phyloP scores from a whole-genome alignment of 345 rosid species.

The Eucalyptus curtisii region DNA sequence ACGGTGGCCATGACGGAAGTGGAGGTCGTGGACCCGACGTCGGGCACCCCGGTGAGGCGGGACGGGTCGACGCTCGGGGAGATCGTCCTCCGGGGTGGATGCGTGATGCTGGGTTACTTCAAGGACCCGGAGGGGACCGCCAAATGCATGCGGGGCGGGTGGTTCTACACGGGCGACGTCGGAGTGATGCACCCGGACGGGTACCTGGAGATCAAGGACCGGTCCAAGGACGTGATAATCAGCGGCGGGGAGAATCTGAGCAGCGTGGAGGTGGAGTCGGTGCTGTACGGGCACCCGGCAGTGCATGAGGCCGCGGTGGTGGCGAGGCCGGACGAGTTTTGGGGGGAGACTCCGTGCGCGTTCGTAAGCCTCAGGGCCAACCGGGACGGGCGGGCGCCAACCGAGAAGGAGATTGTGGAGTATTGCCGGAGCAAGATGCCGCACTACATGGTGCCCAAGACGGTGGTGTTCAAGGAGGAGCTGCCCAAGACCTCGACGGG shows the following conservation, averaged over 20 bases:
- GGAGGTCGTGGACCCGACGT: conserved; percentile 40
- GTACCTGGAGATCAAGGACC: conserved; percentile 58
- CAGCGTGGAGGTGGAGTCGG: conserved; percentile 65
- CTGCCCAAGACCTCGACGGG: conserved; percentile 13
- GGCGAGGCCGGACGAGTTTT: conserved; percentile 61
- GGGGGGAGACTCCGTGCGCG: conserved; percentile 94
- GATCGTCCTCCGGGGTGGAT: conserved; percentile 53
- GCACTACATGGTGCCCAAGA: conserved; percentile 6
- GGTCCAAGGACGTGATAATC: conserved; percentile 70
- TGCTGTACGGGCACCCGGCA: conserved; percentile 52
- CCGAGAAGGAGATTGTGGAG: conserved; percentile 16
- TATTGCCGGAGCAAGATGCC: conserved; percentile 5
- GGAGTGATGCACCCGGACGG: conserved; percentile 67
- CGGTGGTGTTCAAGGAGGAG: conserved; percentile 8
- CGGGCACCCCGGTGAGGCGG: conserved; percentile 34
- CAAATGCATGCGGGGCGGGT: conserved; percentile 39
- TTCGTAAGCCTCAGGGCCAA: conserved; percentile 32
- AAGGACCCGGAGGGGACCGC: conserved; percentile 47
- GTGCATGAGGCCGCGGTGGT: conserved; percentile 76
- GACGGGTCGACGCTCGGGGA: conserved; percentile 65
- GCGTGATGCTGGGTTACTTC: conserved; percentile 67
- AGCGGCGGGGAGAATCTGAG: conserved; percentile 86
- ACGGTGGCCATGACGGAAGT: conserved; percentile 31
- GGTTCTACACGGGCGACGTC: conserved; percentile 66
- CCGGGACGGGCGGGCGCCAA: background rate